Conservation (phyloP, 495 filamentous ascomycete genomes). For the Usnea hakonensis region DNA sequence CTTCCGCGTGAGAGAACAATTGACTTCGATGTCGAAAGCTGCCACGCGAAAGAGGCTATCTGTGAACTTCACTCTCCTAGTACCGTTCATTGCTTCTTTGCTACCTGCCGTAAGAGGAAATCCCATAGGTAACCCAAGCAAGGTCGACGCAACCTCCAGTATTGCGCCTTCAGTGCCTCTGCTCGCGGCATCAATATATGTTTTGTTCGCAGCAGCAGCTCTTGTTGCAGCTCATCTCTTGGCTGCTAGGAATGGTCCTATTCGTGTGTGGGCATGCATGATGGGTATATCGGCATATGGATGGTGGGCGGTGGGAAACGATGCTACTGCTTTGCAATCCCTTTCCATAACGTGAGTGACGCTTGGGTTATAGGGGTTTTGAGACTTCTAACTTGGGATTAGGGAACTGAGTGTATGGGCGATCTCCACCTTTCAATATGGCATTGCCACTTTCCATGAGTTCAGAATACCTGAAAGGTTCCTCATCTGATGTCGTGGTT, state of each 20-base stretch:
- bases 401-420: slow-evolving; percentile 1
- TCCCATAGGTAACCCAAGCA: neutral
- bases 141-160: neutral
- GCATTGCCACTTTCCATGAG: neutral
- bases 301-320: slow-evolving; percentile 3
- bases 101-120: neutral
- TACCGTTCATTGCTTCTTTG: neutral
- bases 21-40: neutral
- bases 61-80: neutral
- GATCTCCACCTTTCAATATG: slow-evolving; percentile 3
- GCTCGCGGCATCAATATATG: neutral
- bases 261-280: slow-evolving; percentile 2
- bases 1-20: neutral
- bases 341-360: slow-evolving; percentile 1
- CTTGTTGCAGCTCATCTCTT: neutral
- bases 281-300: slow-evolving; percentile 10
- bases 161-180: neutral
- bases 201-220: neutral
- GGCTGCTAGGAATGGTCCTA: neutral
- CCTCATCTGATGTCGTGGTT: neutral
- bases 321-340: neutral
- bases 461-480: slow-evolving; percentile 7
- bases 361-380: neutral
- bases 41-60: neutral
- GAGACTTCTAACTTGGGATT: neutral